Conservation (phyloP, 805 yeast species). For the Sungouiella blattae region DNA sequence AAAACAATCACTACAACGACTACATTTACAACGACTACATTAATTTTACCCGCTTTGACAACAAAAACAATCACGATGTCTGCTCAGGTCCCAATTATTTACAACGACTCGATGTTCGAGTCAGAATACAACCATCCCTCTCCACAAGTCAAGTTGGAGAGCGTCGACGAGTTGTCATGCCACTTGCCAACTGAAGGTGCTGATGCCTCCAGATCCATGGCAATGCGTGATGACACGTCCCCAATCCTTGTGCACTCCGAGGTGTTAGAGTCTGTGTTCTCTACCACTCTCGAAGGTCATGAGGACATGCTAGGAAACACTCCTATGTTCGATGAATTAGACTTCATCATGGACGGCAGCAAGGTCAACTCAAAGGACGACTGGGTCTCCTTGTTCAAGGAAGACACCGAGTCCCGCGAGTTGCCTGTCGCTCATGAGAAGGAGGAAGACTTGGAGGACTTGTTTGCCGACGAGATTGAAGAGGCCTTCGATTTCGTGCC, state of each 20-base stretch:
- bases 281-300: conserved; percentile 34
- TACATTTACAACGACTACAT: conserved; percentile 21
- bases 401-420: conserved; percentile 5
- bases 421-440: conserved; percentile 2
- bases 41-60: conserved; percentile 22
- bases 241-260: conserved; percentile 53
- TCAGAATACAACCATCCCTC: conserved; percentile 10
- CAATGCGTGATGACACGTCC: conserved; percentile 21
- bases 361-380: conserved; percentile 41
- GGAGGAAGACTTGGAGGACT: conserved; percentile 17
- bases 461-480: conserved; percentile 19
- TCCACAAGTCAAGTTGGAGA: conserved; percentile 16
- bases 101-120: conserved; percentile 13
- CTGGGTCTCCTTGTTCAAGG: conserved; percentile 62
- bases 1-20: too few relatives aligned
- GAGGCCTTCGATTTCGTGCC: conserved; percentile 18
- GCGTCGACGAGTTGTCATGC: conserved; percentile 23
- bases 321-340: conserved; percentile 61
- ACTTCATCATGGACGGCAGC: conserved; percentile 38
- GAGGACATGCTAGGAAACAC: conserved; percentile 33
- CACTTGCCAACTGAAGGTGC: conserved; percentile 21
- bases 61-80: conserved; percentile 12
- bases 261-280: conserved; percentile 51
- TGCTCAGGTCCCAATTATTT: conserved; percentile 14
- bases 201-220: conserved; percentile 10